A percentile compares a stretch with the other conserved stretches of the same genome.
These are phyloP conservation scores for Ilyonectria sp. DNA, from an alignment of 2,329 filamentous ascomycete species.

Conservation along the genomic window DNA sequence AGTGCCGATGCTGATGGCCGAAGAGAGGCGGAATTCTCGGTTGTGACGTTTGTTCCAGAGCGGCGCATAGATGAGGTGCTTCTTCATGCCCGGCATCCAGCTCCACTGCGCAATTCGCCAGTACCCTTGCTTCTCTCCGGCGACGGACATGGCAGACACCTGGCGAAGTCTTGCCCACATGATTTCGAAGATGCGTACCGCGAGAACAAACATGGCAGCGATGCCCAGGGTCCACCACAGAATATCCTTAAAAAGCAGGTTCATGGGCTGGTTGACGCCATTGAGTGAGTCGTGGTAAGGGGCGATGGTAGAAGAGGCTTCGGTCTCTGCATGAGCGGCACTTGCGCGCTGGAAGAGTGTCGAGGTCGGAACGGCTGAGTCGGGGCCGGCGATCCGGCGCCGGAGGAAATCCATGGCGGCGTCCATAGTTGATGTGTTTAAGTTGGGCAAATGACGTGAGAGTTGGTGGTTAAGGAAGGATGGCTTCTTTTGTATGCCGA, in stretches of 20 bases:
- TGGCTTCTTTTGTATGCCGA: conserved; percentile 27
- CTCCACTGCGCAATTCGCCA: conserved; percentile 72
- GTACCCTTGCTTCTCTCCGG: conserved; percentile 69
- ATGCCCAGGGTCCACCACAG: conserved; percentile 75
- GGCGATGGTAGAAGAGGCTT: conserved; percentile 65
- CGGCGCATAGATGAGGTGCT: conserved; percentile 72
- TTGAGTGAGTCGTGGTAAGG: conserved; percentile 70
- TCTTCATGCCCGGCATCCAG: conserved; percentile 75
- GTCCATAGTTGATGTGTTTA: conserved; percentile 28
- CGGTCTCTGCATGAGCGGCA: conserved; percentile 48
- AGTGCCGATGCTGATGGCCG: conserved; percentile 73
- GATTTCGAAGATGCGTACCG: conserved; percentile 68
- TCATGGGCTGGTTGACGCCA: conserved; percentile 73
- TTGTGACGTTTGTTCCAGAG: conserved; percentile 77
- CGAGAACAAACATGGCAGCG: conserved; percentile 67
- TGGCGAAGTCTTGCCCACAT: conserved; percentile 71
- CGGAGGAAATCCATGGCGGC: conserved; percentile 52
- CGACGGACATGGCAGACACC: conserved; percentile 70
- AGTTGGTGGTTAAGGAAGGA: conserved; percentile 4
- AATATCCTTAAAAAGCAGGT: conserved; percentile 70
- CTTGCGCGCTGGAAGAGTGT: conserved; percentile 51
- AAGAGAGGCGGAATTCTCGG: conserved; percentile 74
- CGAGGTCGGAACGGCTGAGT: conserved; percentile 50
- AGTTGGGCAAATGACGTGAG: conserved; percentile 30
- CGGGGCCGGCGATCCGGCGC: conserved; percentile 51